Percentiles rank a stretch among this genome's conserved stretches.
Conservation (phyloP, 2,329 filamentous ascomycete genomes). For the Trichophyton schoenleinii region DNA sequence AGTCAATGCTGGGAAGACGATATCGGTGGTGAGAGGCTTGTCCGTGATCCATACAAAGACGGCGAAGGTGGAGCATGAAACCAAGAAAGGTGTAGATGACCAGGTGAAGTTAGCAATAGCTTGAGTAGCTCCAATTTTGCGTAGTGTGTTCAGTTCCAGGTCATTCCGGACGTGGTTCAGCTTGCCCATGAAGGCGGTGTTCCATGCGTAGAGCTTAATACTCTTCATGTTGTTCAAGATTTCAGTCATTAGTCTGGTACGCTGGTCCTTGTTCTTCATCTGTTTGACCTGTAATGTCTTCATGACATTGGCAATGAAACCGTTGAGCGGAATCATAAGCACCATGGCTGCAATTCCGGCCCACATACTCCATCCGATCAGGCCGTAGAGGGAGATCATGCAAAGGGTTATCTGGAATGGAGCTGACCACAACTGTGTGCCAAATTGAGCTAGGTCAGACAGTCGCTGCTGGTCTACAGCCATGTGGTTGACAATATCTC, state of each 20-base stretch:
- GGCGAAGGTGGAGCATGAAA: slow-evolving; percentile 91
- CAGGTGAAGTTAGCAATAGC: slow-evolving; percentile 95
- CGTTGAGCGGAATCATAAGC: slow-evolving; percentile 93
- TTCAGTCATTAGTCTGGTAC: slow-evolving; percentile 87
- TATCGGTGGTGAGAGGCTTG: slow-evolving; percentile 74
- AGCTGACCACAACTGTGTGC: slow-evolving; percentile 89
- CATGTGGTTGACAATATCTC: slow-evolving; percentile 99
- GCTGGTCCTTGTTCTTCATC: slow-evolving; percentile 98
- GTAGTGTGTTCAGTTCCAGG: slow-evolving; percentile 82
- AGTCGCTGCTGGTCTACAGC: slow-evolving; percentile 93
- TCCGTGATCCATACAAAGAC: slow-evolving; percentile 82
- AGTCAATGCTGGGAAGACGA: slow-evolving; percentile 85
- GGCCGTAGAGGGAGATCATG: slow-evolving; percentile 87
- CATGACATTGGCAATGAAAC: slow-evolving; percentile 81
- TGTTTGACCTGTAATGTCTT: slow-evolving; percentile 88
- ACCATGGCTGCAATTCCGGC: slow-evolving; percentile 92
- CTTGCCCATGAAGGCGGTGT: slow-evolving; percentile 92
- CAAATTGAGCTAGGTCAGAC: slow-evolving; percentile 88
- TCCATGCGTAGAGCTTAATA: slow-evolving; percentile 98
- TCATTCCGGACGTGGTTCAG: slow-evolving; percentile 94
- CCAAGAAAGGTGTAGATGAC: slow-evolving; percentile 93
- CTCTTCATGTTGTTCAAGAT: slow-evolving; percentile 99
- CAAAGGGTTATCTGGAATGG: slow-evolving; percentile 93
- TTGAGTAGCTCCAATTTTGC: slow-evolving; percentile 90
- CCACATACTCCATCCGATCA: slow-evolving; percentile 93